These are phyloP conservation scores for Irpex rosettiformis DNA, from an alignment of 1,284 basidiomycete species.

Conservation along the genomic window DNA sequence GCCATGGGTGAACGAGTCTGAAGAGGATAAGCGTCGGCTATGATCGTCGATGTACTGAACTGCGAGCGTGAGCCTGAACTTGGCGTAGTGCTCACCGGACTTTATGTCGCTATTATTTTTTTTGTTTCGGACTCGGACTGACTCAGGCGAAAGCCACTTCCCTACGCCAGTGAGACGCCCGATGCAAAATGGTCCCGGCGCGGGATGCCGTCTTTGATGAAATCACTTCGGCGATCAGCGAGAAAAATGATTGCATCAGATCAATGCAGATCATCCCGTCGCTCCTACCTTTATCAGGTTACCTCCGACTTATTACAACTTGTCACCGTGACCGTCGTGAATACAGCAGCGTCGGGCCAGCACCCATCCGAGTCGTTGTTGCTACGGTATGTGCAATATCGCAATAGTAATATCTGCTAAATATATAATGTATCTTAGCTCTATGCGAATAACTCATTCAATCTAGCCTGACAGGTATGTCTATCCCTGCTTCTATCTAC, in stretches of 20 bases:
- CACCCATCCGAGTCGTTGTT: neutral
- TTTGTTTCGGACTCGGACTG: neutral
- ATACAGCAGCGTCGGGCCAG: too few species aligned
- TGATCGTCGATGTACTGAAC: constrained; percentile 3
- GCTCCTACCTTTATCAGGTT: too few species aligned
- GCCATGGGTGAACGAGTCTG: constrained; percentile 29
- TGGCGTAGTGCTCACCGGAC: neutral
- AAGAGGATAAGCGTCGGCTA: constrained; percentile 6
- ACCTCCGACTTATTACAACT: too few species aligned
- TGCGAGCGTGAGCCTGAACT: neutral
- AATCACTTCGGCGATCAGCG: neutral
- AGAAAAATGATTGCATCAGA: neutral
- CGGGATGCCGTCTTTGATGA: neutral
- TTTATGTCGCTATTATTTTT: neutral
- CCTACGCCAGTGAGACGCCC: too few species aligned
- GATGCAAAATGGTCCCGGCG: too few species aligned
- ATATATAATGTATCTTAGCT: neutral
- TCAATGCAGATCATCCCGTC: neutral
- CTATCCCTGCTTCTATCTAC: too few species aligned
- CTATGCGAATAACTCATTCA: too few species aligned
- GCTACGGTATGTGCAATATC: too few species aligned
- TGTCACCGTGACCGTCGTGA: too few species aligned
- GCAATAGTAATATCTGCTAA: neutral
- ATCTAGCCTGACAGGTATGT: too few species aligned
- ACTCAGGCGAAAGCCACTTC: neutral